Evolutionary conservation across 2,329 filamentous ascomycete species (phyloP), one percentile per base, ranked within the genome.

Genomic region (Colletotrichum camelliae): DNA sequence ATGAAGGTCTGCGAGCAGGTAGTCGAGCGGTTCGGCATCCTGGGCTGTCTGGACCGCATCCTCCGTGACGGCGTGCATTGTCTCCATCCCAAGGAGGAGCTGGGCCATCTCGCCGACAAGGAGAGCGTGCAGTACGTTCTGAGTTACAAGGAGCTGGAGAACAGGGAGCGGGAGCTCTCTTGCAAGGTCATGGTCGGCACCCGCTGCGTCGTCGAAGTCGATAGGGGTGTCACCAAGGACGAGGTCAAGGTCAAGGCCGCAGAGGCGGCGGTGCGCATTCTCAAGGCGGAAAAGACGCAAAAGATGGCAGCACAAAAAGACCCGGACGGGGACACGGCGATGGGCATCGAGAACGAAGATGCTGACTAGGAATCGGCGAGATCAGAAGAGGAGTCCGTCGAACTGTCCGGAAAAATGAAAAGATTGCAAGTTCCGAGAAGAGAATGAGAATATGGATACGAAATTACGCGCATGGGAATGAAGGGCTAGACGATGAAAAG

Each of bases 31-130:
- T 85, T 95, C 5, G 95, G 95, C 0, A 87, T 98, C 6, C 78
- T 96, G 52, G 81, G 84, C 1, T 91, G 91, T 77, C 83, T 98
- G 74, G 85, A 90, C 0, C 88, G 92, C 4, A 85, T 96, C 13
- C 79, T 97, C 12, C 84, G 87, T 1, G 89, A 90, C 4, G 80
- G 84, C 1, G 88, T 96, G 4, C 88, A 93, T n/a, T 81, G 89
- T 8, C 80, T 87, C 77, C 91, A 93, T 75, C 92, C 92, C 1
- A 96, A 95, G 83, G 93, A 95, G 81, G 88, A 92, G 74, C 84
- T 97, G 10, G 93, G 93, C 0, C 84, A 88, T 60, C 78, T 94
- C 37, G 91, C 91, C 0, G 88, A 86, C 5, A 83, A 71, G 2
- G 84, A 89, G 71, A 88, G 81, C 33, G 89, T 95, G 0, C 82